phyloP scores from a whole-genome alignment of 2,329 filamentous ascomycete species.

The Cladosporium halotolerans region DNA sequence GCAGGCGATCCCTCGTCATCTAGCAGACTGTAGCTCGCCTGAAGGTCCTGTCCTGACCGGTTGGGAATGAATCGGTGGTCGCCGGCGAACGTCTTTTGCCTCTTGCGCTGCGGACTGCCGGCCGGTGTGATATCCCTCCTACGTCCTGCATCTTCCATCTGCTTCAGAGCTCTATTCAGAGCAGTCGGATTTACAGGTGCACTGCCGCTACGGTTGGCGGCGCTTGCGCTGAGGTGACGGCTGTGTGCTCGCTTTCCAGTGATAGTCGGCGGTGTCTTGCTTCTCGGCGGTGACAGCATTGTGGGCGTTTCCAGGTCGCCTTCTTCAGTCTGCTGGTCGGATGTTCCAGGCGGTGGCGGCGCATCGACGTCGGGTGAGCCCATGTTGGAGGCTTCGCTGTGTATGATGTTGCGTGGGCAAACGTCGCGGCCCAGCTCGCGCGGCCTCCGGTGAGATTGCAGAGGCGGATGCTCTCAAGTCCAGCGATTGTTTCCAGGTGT shows the following conservation, averaged over 20 bases:
- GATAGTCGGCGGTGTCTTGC: conserved; percentile 55
- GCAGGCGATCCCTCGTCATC: conserved; percentile 91
- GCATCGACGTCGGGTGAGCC: conserved; percentile 3
- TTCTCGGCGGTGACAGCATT: conserved; percentile 50
- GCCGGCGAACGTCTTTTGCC: conserved; percentile 58
- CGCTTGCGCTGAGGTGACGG: conserved; percentile 20
- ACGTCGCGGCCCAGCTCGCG: background rate
- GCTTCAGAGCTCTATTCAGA: conserved; percentile 55
- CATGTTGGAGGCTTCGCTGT: background rate
- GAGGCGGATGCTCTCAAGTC: background rate
- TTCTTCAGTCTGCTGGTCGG: background rate
- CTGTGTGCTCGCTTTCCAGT: conserved; percentile 40
- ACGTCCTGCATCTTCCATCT: conserved; percentile 55
- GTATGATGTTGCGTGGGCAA: background rate
- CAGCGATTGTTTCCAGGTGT: background rate
- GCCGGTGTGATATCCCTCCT: conserved; percentile 54
- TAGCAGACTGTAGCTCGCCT: conserved; percentile 84
- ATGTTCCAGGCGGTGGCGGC: background rate
- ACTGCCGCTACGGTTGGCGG: conserved; percentile 33
- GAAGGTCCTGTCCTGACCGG: conserved; percentile 83
- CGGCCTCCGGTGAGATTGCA: background rate
- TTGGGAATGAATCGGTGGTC: conserved; percentile 84
- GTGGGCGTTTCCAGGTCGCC: conserved; percentile 35
- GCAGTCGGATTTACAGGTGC: conserved; percentile 55
- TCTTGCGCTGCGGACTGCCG: conserved; percentile 62